phyloP scores from a whole-genome alignment of 768 basidiomycete species.

The Termitomyces heimii region DNA sequence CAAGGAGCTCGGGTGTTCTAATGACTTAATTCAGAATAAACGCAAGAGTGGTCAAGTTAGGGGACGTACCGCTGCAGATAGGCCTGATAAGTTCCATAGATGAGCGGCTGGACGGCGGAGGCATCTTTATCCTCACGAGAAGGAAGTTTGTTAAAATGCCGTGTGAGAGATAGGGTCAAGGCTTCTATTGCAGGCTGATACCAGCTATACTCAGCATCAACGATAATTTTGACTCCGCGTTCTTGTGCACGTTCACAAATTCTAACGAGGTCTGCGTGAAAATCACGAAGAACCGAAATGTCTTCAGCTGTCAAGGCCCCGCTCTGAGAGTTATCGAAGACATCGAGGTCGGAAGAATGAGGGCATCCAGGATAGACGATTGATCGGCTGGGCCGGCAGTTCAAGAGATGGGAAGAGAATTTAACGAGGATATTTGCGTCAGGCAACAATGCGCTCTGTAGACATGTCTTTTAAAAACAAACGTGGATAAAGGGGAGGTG shows the following conservation, averaged over 20 bases:
- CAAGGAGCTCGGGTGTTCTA: slow-evolving; percentile 68
- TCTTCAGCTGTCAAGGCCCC: slow-evolving; percentile 45
- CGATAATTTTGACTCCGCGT: slow-evolving; percentile 60
- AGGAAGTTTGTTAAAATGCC: slow-evolving; percentile 61
- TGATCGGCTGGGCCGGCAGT: slow-evolving; percentile 27
- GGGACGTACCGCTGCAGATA: slow-evolving; percentile 70
- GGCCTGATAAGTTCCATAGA: slow-evolving; percentile 87
- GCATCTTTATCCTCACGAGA: slow-evolving; percentile 7
- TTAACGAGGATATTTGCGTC: slow-evolving; percentile 54
- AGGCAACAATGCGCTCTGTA: slow-evolving; percentile 64
- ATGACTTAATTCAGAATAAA: neutral
- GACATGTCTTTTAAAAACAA: neutral
- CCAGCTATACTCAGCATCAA: slow-evolving; percentile 85
- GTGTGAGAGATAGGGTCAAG: slow-evolving; percentile 66
- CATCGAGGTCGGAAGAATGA: slow-evolving; percentile 48
- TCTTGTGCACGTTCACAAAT: slow-evolving; percentile 63
- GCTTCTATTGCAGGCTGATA: slow-evolving; percentile 85
- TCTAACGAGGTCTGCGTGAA: slow-evolving; percentile 53
- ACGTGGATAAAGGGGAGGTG: neutral
- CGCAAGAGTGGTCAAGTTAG: no score
- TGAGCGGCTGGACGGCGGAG: slow-evolving; percentile 44
- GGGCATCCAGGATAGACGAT: slow-evolving; percentile 71
- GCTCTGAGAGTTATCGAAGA: slow-evolving; percentile 28
- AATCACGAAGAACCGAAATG: slow-evolving; percentile 48
- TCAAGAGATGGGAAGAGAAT: slow-evolving; percentile 53